Evolutionary conservation across 768 basidiomycete genomes (phyloP), one percentile per base, ranked within the genome.

Genomic region (Cystofilobasidium ferigula): DNA sequence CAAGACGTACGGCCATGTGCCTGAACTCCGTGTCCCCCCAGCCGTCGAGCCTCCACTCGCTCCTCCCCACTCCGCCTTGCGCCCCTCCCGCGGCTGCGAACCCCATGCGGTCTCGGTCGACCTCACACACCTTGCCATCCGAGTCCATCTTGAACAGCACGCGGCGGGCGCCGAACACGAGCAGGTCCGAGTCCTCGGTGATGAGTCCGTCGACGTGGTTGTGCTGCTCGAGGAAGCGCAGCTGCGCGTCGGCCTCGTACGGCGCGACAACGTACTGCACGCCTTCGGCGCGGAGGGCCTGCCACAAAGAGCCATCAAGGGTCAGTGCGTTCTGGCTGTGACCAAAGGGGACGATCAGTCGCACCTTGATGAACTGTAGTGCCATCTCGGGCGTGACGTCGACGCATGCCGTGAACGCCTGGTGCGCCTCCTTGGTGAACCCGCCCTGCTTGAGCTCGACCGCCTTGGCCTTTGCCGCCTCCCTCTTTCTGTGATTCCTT

Each of bases 341-440:
- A 26, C 2, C 32, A 30, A 40, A 43, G 26, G 43, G 40, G 16
- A 35, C 10, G 20, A 35, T 22, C 1, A 3, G 38, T 61, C 74
- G 53, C 69, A 87, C 94, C 83, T 99, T 98, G 79, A 98, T 95
- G 70, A 97, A 79, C 76, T 98, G 95, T 74, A 82, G 93, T 2
- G 94, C 94, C 90, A 98, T 93, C 76, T 92, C 86, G 1, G 95
- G 93, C 5, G 91, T 94, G 47, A 99, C 89, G 70, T 99, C 95
- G 60, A 97, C 78, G 70, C 87, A 89, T 76, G 93, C 95, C 71
- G 87, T 81, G 73, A 89, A 98, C 75, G 78, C 83, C 20, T 98
- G 92, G 12, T 92, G 81, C 34, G 95, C 95, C 72, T 91, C 85
- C 34, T 78, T 79, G 70, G 83, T 80, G 73, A 84, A 85, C 22